Base-by-base conservation (phyloP, 768 basidiomycete genomes). In the Boletales sp. region DNA sequence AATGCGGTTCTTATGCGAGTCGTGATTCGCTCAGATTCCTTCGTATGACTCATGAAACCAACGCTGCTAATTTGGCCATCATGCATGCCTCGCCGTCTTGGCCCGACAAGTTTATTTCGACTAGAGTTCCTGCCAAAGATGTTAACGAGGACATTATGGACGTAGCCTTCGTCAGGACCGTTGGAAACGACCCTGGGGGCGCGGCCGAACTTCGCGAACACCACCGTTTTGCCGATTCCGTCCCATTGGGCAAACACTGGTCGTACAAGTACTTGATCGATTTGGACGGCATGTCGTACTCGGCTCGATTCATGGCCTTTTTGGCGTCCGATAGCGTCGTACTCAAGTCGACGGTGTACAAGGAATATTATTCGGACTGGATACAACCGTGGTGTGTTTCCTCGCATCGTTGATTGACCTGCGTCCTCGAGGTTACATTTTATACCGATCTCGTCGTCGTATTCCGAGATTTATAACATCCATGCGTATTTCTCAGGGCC, bases 251-350 rank as follows among this genome's bases (percentile, higher is more conserved):
- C 7, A 78, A 83, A 48, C 87, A 93, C 61, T 98, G 94, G 94
- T 74, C 84, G 51, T 91, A 94, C 74, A 95, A 96, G 72, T 92
- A 94, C 62, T 75, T 95, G 33, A 70, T 94, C 54, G 94, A 97
- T 68, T 69, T 98, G 49, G 94, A 96, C 61, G 94, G 95, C 14
- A 94, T 94, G 89, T 86, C 90, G 17, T 98, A 97, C 68, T 92
- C 87, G 25, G 94, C 86, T 3, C 78, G 92, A 12, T 94, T 96
- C 66, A 83, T 92, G 78, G 78, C 85, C 1, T 83, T 91, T 63
- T 68, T 93, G 59, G 86, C 85, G 38, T 93, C 87, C 46, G 92
- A 95, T 65, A 91, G 90, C 54, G 90, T 84, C 3, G 90, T 92
- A 10, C 69, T 98, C 52, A 97, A 98, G 70, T 78, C 87, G 17